phyloP scores from a whole-genome alignment of 2,329 filamentous ascomycete species.

The Zarea fungicola region DNA sequence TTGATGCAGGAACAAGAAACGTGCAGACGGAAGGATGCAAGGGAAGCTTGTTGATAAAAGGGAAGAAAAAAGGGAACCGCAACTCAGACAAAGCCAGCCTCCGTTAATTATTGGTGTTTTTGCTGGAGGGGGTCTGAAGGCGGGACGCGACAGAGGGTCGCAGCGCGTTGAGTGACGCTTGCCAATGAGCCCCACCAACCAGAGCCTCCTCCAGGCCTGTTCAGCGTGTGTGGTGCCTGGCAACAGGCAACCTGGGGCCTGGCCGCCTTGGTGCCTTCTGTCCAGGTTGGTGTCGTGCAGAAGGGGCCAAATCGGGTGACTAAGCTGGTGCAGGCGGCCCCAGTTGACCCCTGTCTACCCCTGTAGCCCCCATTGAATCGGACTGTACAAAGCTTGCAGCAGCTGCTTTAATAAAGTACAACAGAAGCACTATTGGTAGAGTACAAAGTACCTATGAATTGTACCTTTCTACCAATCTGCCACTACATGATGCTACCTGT shows the following conservation, averaged over 20 bases:
- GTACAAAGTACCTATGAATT: too few species aligned
- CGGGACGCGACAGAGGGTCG: conserved; percentile 24
- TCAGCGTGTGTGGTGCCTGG: too few species aligned
- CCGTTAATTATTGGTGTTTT: conserved; percentile 8
- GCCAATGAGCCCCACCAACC: conserved; percentile 1
- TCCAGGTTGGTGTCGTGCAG: background rate
- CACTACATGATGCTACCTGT: too few species aligned
- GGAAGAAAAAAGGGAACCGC: background rate
- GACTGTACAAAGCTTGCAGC: background rate
- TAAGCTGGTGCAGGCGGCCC: conserved; percentile 12
- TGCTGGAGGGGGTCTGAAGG: conserved; percentile 12
- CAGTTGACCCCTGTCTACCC: background rate
- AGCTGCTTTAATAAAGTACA: too few species aligned
- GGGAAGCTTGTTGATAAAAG: background rate
- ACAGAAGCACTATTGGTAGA: too few species aligned
- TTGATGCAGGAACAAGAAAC: background rate
- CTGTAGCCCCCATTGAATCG: background rate
- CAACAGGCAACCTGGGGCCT: background rate
- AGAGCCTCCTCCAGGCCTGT: too few species aligned
- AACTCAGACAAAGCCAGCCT: conserved; percentile 1
- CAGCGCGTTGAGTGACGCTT: conserved; percentile 27
- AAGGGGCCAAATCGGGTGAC: background rate
- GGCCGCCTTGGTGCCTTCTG: background rate
- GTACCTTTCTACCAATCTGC: too few species aligned
- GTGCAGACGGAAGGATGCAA: background rate